These are phyloP conservation scores for Beauveria caledonica DNA, from an alignment of 2,329 filamentous ascomycete species.

Conservation along the genomic window DNA sequence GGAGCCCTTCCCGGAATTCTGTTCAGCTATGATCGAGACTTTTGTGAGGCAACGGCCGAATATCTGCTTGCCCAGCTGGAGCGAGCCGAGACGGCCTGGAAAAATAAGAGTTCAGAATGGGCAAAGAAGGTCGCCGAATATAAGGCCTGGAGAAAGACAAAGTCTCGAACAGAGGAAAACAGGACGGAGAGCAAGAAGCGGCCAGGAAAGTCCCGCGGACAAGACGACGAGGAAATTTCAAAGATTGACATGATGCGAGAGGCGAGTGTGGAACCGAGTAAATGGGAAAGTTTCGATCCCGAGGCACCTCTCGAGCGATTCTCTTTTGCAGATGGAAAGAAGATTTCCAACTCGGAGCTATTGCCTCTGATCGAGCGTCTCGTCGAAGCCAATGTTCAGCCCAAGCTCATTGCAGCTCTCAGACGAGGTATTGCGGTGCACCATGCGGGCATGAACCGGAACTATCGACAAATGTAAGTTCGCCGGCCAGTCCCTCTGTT, in stretches of 20 bases:
- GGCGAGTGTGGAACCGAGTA: slow-evolving; percentile 44
- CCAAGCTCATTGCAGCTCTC: slow-evolving; percentile 51
- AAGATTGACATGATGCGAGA: slow-evolving; percentile 52
- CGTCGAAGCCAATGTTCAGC: slow-evolving; percentile 38
- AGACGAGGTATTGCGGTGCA: slow-evolving; percentile 65
- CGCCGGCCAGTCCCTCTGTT: no score
- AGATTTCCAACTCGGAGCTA: slow-evolving; percentile 50
- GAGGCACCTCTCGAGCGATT: slow-evolving; percentile 54
- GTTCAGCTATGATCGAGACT: slow-evolving; percentile 65
- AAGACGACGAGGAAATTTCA: slow-evolving; percentile 31
- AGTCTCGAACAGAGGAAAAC: slow-evolving; percentile 27
- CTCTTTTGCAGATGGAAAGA: slow-evolving; percentile 57
- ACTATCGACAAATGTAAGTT: slow-evolving; percentile 58
- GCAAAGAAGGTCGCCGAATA: slow-evolving; percentile 49
- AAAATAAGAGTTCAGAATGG: slow-evolving; percentile 51
- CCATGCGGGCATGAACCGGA: slow-evolving; percentile 71
- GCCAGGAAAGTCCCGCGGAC: slow-evolving; percentile 30
- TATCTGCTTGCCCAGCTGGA: slow-evolving; percentile 43
- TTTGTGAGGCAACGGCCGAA: slow-evolving; percentile 53
- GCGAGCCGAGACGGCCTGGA: slow-evolving; percentile 34
- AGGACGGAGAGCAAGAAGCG: slow-evolving; percentile 24
- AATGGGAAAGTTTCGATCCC: slow-evolving; percentile 60
- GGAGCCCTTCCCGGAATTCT: slow-evolving; percentile 64
- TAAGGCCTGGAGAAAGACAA: slow-evolving; percentile 46
- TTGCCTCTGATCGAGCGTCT: slow-evolving; percentile 45